Base-by-base conservation (phyloP, 2,329 filamentous ascomycete genomes). In the Rutstroemia sydowiana region DNA sequence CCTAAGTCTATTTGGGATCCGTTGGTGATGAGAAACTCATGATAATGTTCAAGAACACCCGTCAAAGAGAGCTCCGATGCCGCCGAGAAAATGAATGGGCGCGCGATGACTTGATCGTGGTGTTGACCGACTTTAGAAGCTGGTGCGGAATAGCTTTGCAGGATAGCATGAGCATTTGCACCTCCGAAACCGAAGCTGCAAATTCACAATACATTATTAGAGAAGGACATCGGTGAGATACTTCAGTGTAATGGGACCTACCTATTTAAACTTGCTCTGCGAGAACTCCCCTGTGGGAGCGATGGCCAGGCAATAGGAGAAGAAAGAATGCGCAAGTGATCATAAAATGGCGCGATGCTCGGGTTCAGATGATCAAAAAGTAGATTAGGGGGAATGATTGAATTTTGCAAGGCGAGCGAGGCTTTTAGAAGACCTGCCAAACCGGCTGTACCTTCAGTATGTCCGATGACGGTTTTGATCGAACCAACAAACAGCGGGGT, bases 161-260 rank as follows among this genome's bases (percentile, higher is more conserved):
- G 61, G 4, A 75, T 66, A 2, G 65, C 65, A 56, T 71, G 68
- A 1, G 63, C 63, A 53, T 61, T 61, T 3, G 57, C 54, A 6
- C 59, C 59, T 30, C 59, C 56, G 39, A 57, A 61, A 10, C 59
- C 59, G 40, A 57, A 57, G 9, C 45, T 48, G 41, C 11, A 26
- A n/a, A n/a, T n/a, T n/a, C n/a, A 43, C 5, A 23, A 28, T 26
- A 43, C 9, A 13, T 43, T 5, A 21, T 43, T 43, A 43, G 20
- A 26, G 40, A 13, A 26, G 21, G 20, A 21, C 23, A 43, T 7
- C 10, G 5, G 10, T 43, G 4, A 16, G 13, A 13, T 11, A 21
- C 9, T 10, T 11, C 4, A 26, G 28, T 26, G 13, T 21, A 43
- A 11, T 43, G 9, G 18, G 20, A 43, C 18, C 13, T 11, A 16